Evolutionary conservation across 1,139 yeast species (phyloP).

Genomic region (Magnusiomyces ingens): DNA sequence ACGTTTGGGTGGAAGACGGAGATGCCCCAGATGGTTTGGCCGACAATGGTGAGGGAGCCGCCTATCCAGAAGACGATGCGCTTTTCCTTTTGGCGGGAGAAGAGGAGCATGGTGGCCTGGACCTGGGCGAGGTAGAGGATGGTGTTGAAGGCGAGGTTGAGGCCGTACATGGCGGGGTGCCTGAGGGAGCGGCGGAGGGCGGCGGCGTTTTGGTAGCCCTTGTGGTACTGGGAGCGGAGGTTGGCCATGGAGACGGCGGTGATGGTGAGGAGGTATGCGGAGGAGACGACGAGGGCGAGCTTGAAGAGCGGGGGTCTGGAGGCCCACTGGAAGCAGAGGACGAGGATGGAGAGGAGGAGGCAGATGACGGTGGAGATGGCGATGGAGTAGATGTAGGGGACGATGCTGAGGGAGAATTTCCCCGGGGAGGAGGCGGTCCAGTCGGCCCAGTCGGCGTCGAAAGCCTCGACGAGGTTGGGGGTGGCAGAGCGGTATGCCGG

Average conservation of each 20-base stretch:
- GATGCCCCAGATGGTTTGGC: slow-evolving; percentile 67
- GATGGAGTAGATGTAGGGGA: slow-evolving; percentile 50
- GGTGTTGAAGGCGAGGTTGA: slow-evolving; percentile 56
- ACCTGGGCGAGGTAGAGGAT: slow-evolving; percentile 67
- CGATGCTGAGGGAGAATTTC: slow-evolving; percentile 5
- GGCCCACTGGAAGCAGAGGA: slow-evolving; percentile 38
- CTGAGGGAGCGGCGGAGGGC: slow-evolving; percentile 42
- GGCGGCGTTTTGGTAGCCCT: slow-evolving; percentile 48
- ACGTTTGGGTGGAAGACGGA: slow-evolving; percentile 44
- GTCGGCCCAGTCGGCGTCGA: slow-evolving; percentile 3
- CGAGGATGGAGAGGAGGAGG: slow-evolving; percentile 55
- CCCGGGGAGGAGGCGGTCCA: slow-evolving; percentile 8
- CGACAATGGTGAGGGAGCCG: slow-evolving; percentile 45
- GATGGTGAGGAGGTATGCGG: slow-evolving; percentile 41
- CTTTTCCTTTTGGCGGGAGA: slow-evolving; percentile 65
- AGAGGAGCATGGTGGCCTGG: slow-evolving; percentile 65
- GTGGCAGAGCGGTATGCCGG: background rate
- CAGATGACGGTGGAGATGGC: slow-evolving; percentile 62
- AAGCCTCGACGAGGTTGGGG: background rate
- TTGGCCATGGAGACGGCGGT: slow-evolving; percentile 44
- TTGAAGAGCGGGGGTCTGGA: slow-evolving; percentile 39
- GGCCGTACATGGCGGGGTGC: slow-evolving; percentile 41
- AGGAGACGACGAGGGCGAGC: slow-evolving; percentile 20
- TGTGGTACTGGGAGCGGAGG: slow-evolving; percentile 42
- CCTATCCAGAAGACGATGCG: slow-evolving; percentile 61